Conservation (phyloP, 2,329 filamentous ascomycete genomes). For the Pestalotiopsis sp. region DNA sequence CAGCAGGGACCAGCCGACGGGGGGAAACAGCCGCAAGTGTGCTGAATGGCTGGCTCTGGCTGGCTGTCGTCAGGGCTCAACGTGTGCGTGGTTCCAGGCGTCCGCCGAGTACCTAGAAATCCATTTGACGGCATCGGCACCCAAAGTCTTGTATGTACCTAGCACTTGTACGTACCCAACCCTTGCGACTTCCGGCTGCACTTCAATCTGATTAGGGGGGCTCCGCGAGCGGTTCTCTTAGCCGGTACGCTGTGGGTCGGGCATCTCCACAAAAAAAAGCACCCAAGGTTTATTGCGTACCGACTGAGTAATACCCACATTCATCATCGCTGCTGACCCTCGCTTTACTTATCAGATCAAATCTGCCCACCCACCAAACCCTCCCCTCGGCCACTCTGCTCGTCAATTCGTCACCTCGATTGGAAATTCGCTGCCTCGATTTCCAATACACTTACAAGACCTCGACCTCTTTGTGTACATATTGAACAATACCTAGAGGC, state of each 20-base stretch:
- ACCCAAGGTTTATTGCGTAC: not conserved
- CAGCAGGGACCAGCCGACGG: constrained; percentile 3
- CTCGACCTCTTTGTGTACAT: no score
- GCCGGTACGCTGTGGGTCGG: not conserved
- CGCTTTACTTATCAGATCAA: constrained; percentile 9
- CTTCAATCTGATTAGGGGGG: constrained; percentile 12
- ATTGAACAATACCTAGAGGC: no score
- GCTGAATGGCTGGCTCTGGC: not conserved
- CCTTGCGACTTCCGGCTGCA: constrained; percentile 1
- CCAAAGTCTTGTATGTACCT: not conserved
- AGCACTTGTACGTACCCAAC: not conserved
- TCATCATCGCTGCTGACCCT: constrained; percentile 12
- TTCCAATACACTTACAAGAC: not conserved
- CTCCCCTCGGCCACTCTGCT: not conserved
- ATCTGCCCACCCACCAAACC: constrained; percentile 2
- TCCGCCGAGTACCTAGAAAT: not conserved
- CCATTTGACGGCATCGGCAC: not conserved
- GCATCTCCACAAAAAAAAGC: not conserved
- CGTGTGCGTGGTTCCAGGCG: not conserved
- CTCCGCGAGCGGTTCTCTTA: not conserved
- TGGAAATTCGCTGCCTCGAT: not conserved
- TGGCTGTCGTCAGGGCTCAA: not conserved
- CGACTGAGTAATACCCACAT: constrained; percentile 6
- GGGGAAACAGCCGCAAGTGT: not conserved
- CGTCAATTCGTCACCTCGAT: not conserved